These are phyloP conservation scores for Calocybe gangraenosa DNA, from an alignment of 768 basidiomycete species.

Conservation along the genomic window DNA sequence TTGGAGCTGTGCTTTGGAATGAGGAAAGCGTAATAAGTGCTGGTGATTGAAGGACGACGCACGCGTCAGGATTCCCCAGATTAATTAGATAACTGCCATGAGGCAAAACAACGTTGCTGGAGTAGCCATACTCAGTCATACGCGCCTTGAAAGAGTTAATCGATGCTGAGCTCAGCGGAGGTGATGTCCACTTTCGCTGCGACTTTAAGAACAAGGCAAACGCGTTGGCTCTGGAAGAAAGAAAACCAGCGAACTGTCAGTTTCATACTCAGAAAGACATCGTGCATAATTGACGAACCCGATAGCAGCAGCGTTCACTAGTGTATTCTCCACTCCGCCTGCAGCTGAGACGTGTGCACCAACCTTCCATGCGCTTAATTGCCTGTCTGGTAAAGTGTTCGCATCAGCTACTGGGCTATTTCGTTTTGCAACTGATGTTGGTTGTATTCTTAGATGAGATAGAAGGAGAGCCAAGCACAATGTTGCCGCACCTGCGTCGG, in stretches of 20 bases:
- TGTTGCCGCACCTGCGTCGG: too few species aligned
- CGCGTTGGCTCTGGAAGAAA: slow-evolving; percentile 60
- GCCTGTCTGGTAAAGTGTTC: slow-evolving; percentile 24
- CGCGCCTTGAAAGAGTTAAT: slow-evolving; percentile 56
- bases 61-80: slow-evolving; percentile 77
- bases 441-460: too few species aligned
- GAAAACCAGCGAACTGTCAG: neutral
- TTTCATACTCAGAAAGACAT: neutral
- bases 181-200: slow-evolving; percentile 76
- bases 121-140: slow-evolving; percentile 60
- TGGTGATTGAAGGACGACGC: slow-evolving; percentile 20
- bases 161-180: slow-evolving; percentile 48
- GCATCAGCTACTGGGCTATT: slow-evolving; percentile 13
- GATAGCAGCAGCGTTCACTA: slow-evolving; percentile 65
- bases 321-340: slow-evolving; percentile 73
- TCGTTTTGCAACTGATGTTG: slow-evolving; percentile 6
- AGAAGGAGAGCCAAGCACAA: too few species aligned
- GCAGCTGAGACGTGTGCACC: slow-evolving; percentile 83
- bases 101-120: slow-evolving; percentile 60
- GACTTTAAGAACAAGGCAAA: slow-evolving; percentile 85
- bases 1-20: slow-evolving; percentile 40
- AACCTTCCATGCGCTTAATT: slow-evolving; percentile 54
- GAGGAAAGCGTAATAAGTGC: neutral
- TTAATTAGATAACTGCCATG: slow-evolving; percentile 88
- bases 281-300: slow-evolving; percentile 40